A percentile compares a stretch with the other conserved stretches of the same genome.
These are phyloP conservation scores for Lasiodiplodia sp. DNA, from an alignment of 2,329 filamentous ascomycete species.

Conservation along the genomic window DNA sequence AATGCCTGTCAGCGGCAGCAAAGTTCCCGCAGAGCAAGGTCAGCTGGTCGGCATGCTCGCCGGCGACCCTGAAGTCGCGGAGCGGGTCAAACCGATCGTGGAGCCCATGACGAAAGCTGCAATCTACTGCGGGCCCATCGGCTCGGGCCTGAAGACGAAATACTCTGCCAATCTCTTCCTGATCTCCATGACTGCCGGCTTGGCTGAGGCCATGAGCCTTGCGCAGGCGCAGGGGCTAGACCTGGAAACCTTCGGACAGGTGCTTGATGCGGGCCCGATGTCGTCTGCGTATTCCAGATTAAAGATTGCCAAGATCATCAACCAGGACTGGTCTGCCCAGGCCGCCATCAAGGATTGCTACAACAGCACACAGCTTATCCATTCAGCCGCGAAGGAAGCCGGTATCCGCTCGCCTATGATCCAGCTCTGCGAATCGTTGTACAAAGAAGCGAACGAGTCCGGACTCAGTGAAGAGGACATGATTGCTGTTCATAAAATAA, in stretches of 20 bases:
- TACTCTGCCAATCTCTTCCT: constrained; percentile 44
- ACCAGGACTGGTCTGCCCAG: constrained; percentile 42
- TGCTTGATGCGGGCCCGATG: constrained; percentile 43
- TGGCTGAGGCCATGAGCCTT: constrained; percentile 45
- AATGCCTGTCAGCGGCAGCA: constrained; percentile 6
- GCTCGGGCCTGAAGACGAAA: constrained; percentile 42
- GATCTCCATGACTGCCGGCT: constrained; percentile 41
- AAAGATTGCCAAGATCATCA: constrained; percentile 42
- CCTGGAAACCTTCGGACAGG: constrained; percentile 39
- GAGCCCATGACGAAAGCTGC: constrained; percentile 41
- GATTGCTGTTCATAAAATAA: no score
- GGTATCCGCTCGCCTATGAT: not conserved
- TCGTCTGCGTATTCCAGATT: constrained; percentile 42
- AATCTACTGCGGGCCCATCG: constrained; percentile 46
- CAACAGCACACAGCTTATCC: constrained; percentile 40
- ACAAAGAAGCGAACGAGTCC: no score
- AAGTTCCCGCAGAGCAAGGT: not conserved
- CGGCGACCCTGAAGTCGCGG: constrained; percentile 37
- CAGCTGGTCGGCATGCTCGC: constrained; percentile 43
- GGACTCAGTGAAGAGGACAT: no score
- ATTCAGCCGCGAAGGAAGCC: constrained; percentile 1
- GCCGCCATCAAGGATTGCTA: constrained; percentile 42
- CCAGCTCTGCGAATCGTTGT: no score
- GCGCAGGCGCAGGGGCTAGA: constrained; percentile 44
- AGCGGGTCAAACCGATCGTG: constrained; percentile 37